Percentiles rank a stretch among this genome's conserved stretches.
phyloP scores from a whole-genome alignment of 768 basidiomycete genomes.

The Naganishia randhawae region DNA sequence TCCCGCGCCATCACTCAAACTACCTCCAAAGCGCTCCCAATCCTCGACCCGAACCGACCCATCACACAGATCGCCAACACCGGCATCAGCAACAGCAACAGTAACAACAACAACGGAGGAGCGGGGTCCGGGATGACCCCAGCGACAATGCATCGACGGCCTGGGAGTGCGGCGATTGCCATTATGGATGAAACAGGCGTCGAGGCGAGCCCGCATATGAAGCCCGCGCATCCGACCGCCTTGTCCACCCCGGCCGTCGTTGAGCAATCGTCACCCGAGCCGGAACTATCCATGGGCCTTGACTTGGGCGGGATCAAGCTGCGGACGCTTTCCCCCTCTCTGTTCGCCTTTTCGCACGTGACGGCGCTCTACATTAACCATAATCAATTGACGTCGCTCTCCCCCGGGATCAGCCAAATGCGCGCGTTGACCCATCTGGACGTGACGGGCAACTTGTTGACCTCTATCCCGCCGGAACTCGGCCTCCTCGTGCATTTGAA shows the following conservation, averaged over 20 bases:
- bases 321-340: conserved; percentile 77
- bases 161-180: conserved; percentile 52
- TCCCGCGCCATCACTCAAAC: conserved; percentile 67
- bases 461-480: conserved; percentile 73
- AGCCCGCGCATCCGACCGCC: conserved; percentile 62
- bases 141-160: conserved; percentile 52
- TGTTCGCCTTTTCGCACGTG: conserved; percentile 84
- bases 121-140: conserved; percentile 4
- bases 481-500: conserved; percentile 85
- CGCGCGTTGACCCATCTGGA: conserved; percentile 84
- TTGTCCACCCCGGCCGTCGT: conserved; percentile 68
- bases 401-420: conserved; percentile 76
- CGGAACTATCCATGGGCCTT: conserved; percentile 68
- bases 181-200: conserved; percentile 44
- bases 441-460: conserved; percentile 80
- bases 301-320: conserved; percentile 95
- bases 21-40: conserved; percentile 76
- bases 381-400: conserved; percentile 73
- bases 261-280: conserved; percentile 58
- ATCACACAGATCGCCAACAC: conserved; percentile 38
- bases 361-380: conserved; percentile 94
- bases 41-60: conserved; percentile 74
- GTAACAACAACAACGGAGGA: too few species aligned
- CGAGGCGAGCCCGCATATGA: conserved; percentile 41
- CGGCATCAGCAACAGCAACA: too few species aligned